phyloP scores from a whole-genome alignment of 192 early-diverging fungal genomes.

The Podila clonocystis region DNA sequence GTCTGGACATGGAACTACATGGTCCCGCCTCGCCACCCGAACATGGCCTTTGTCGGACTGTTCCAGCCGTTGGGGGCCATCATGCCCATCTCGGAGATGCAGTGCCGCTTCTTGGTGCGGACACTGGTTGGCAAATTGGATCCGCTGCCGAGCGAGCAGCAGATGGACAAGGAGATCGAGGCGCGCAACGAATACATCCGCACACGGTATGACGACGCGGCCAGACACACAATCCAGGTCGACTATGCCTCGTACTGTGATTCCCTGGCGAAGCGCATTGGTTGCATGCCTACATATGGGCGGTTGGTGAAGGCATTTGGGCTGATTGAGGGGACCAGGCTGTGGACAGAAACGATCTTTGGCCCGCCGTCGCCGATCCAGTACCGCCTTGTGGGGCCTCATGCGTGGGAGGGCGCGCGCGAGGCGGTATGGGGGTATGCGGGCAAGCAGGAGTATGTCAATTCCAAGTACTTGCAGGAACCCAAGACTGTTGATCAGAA shows the following conservation, averaged over 20 bases:
- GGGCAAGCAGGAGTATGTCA: conserved; percentile 2
- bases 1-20: conserved; percentile 69
- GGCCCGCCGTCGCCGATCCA: conserved; percentile 35
- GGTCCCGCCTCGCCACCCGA: conserved; percentile 57
- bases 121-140: conserved; percentile 48
- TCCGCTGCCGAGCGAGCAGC: conserved; percentile 48
- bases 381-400: conserved; percentile 50
- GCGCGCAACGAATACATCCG: conserved; percentile 22
- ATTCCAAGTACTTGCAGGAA: conserved; percentile 15
- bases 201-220: conserved; percentile 26
- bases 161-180: conserved; percentile 59
- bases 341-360: conserved; percentile 28
- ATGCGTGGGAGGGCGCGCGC: conserved; percentile 25
- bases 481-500: background rate
- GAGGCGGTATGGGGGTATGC: conserved; percentile 5
- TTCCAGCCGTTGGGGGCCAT: conserved; percentile 63
- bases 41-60: conserved; percentile 69
- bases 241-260: conserved; percentile 59
- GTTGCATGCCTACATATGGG: conserved; percentile 55
- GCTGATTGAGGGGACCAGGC: conserved; percentile 6
- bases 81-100: conserved; percentile 66
- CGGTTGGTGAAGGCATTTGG: conserved; percentile 42
- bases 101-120: conserved; percentile 59
- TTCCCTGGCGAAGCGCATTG: conserved; percentile 52
- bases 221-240: conserved; percentile 65